phyloP scores from a whole-genome alignment of 2,329 filamentous ascomycete genomes.

The Sporothrix variecibatus region DNA sequence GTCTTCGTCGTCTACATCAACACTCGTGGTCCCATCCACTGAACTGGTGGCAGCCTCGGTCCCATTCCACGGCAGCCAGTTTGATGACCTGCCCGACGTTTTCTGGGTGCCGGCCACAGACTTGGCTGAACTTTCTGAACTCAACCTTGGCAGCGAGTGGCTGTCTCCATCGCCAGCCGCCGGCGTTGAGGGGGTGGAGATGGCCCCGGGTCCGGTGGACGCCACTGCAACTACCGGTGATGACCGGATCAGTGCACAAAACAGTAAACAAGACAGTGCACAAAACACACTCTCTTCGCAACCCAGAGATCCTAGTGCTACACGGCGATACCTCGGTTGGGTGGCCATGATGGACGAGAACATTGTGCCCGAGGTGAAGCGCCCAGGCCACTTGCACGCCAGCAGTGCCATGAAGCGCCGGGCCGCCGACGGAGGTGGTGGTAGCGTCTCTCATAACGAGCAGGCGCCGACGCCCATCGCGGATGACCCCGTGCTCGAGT shows the following conservation, averaged over 20 bases:
- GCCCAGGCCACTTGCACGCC: not conserved
- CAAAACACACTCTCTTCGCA: not conserved
- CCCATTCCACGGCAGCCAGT: slow-evolving; percentile 5
- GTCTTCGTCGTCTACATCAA: not conserved
- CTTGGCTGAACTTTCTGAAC: not conserved
- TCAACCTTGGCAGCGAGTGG: not conserved
- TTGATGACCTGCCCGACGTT: not conserved
- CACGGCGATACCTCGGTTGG: not conserved
- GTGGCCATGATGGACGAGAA: slow-evolving; percentile 4
- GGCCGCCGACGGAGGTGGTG: not conserved
- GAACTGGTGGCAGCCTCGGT: not conserved
- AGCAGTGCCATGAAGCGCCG: not conserved
- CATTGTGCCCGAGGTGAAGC: slow-evolving; percentile 3
- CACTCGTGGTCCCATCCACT: not conserved
- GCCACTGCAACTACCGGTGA: not conserved
- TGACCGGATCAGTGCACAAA: not conserved
- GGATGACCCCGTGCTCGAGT: not conserved
- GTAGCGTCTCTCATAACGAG: no score
- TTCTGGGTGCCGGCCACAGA: not conserved
- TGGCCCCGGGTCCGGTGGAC: no score
- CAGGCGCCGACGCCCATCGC: not conserved
- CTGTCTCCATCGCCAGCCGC: not conserved
- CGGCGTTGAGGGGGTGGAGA: no score
- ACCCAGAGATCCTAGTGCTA: not conserved
- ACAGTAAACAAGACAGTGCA: no score